Evolutionary conservation across 1,139 yeast genomes (phyloP).

Genomic region (Protomyces inundatus): DNA sequence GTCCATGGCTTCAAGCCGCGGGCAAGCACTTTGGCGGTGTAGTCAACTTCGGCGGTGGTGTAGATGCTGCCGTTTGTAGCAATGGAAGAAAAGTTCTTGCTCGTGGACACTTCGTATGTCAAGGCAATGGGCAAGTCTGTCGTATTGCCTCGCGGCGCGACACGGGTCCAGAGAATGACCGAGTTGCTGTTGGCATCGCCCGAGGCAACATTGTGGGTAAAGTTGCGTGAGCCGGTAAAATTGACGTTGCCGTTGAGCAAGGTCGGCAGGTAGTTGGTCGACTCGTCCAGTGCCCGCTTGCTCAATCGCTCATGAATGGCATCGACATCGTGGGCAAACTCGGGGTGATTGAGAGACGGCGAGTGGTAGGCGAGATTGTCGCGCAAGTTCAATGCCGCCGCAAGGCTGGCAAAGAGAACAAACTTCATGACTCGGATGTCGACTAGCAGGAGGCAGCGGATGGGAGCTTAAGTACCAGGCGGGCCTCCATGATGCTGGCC

Average conservation of each 20-base stretch:
- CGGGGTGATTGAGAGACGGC: background rate
- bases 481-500: too few species aligned
- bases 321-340: background rate
- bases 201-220: background rate
- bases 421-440: background rate
- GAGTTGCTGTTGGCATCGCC: conserved; percentile 1
- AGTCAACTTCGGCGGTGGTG: conserved; percentile 9
- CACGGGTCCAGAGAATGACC: conserved; percentile 4
- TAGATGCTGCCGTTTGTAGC: background rate
- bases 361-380: background rate
- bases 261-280: background rate
- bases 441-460: too few species aligned
- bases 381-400: background rate
- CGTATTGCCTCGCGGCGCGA: background rate
- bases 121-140: background rate
- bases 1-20: background rate
- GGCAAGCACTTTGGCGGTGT: conserved; percentile 8
- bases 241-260: background rate
- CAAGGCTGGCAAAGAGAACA: background rate
- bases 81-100: background rate
- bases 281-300: background rate
- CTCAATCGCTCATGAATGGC: background rate
- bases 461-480: too few species aligned
- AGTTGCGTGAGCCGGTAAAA: background rate
- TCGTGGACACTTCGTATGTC: background rate